Base-by-base conservation (phyloP, 2,329 filamentous ascomycete genomes). In the Penicillium sp. region DNA sequence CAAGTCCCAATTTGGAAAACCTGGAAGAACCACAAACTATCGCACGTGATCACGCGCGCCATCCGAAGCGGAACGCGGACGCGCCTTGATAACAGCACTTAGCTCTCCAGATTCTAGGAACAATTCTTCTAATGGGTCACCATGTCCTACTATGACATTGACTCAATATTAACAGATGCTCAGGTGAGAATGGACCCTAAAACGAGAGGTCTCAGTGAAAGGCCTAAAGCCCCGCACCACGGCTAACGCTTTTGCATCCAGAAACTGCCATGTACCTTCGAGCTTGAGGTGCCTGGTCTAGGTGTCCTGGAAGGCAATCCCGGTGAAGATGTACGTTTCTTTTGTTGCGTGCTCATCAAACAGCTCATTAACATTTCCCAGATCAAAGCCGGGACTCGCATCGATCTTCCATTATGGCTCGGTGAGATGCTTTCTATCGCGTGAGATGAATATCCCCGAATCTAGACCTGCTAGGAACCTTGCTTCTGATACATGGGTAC, bases 241-340 rank as follows among this genome's bases (percentile, higher is more conserved):
- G 24, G 31, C 63, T 68, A 57, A 70, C 53, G 46, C 33, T 16
- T 24, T 50, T 24, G 5, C 22, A 37, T 59, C 52, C 58, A 96
- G 87, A 98, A 97, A 90, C 86, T 97, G 31, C 93, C 95, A 41
- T 96, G 93, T 79, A 96, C 90, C 51, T 97, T 98, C 77, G 90
- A 96, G 70, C 85, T 97, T 69, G 90, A 93, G 58, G 88, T 96
- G 31, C 89, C 92, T 21, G 87, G 90, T 55, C 85, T 98, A 46
- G 93, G 93, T 64, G 91, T 96, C 73, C 83, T 99, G 58, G 92
- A 96, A 76, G 92, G 92, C 69, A 93, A 91, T 69, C 84, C 90
- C 24, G 84, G 82, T 46, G 82, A 82, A 63, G 82, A 84, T 68
- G 82, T 83, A 69, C 59, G 73, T 60, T 37, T 37, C 46, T 45